Base-by-base conservation (phyloP, 768 basidiomycete species). In the Heimioporus sp. region DNA sequence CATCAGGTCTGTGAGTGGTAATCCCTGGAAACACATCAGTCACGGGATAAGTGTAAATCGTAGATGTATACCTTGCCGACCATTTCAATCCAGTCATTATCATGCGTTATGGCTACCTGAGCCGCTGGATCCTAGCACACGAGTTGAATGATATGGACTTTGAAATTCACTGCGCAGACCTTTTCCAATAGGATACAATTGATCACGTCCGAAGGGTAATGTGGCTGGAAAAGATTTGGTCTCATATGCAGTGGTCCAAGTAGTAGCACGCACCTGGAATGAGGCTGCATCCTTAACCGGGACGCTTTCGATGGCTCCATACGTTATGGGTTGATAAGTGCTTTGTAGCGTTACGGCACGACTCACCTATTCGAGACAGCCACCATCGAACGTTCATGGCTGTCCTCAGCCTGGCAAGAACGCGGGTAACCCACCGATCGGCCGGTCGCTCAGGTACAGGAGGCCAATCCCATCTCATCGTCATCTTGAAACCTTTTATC, bases 61-160 rank as follows among this genome's bases (percentile, higher is more conserved):
- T 15, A 15, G 34, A 34, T 7, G 13, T 17, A 20, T n/a, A 28
- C 53, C 46, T 31, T 21, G 19, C 46, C 16, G 12, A 55, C 10
- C 49, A 57, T 55, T 11, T 37, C 19, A 13, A 51, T 19, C 56
- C 56, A 57, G 8, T 55, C 37, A 10, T 43, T 41, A 13, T 57
- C 56, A 10, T 57, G 56, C 0, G 49, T 51, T 9, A 57, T 32
- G 10, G 49, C 53, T 11, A 55, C 39, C 32, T 11, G 12, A 31
- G 34, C 49, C 11, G 9, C 5, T 16, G 24, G 19, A 51, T 48
- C 41, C 53, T 57, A 7, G 16, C 1, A 0, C 10, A 35, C 10
- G 9, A 5, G 0, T 32, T 43, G 2, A 31, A 28, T 47, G 10
- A 5, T 11, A 16, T 28, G 4, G 20, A 10, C 12, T 16, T 17